Evolutionary conservation across 257 asterid species (phyloP).

Genomic region (Gentiana dahurica): DNA sequence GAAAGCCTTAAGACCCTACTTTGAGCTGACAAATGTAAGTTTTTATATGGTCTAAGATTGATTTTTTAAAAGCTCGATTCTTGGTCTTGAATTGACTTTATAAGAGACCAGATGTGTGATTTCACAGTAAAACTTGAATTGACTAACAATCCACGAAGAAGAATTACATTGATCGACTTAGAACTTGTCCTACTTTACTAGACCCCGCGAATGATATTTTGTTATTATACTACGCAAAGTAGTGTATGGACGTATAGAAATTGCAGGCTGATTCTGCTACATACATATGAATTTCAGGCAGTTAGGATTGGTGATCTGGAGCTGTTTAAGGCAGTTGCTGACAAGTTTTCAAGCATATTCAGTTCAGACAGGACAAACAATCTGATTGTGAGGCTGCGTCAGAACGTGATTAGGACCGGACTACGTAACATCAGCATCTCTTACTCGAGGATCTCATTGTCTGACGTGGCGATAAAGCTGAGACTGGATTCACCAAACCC

Average conservation of each 20-base stretch:
- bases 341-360: constrained; percentile 66
- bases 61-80: no score
- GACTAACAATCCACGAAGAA: no score
- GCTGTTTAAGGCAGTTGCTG: constrained; percentile 63
- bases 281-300: constrained; percentile 41
- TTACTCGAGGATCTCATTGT: constrained; percentile 68
- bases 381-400: constrained; percentile 77
- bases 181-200: no score
- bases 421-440: constrained; percentile 84
- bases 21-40: constrained; percentile 95
- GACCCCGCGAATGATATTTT: no score
- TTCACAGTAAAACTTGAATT: no score
- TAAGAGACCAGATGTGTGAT: no score
- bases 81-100: no score
- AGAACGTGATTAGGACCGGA: constrained; percentile 84
- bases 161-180: no score
- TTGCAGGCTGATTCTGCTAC: no score
- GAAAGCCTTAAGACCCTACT: constrained; percentile 82
- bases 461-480: constrained; percentile 73
- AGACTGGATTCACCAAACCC: constrained; percentile 75
- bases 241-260: no score
- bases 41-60: background rate
- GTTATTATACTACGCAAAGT: no score
- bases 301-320: constrained; percentile 87
- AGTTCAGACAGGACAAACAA: constrained; percentile 69